A percentile compares a stretch with the other conserved stretches of the same genome.
These are phyloP conservation scores for Amanita subjunquillea DNA, from an alignment of 768 basidiomycete species.

Conservation along the genomic window DNA sequence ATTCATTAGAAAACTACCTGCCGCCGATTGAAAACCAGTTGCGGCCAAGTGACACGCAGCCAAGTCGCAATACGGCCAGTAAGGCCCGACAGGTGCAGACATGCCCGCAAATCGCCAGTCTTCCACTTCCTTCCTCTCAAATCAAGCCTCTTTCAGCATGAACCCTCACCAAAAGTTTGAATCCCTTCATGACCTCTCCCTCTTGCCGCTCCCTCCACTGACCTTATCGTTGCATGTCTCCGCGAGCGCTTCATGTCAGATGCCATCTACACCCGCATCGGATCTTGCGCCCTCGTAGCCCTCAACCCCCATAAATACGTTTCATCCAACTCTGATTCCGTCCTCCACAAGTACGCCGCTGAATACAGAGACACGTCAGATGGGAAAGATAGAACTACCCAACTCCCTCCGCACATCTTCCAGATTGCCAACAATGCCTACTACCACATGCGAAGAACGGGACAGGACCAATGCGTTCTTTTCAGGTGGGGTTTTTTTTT, in stretches of 20 bases:
- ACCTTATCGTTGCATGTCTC: slow-evolving; percentile 74
- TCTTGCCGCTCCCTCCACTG: slow-evolving; percentile 67
- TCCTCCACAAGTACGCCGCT: slow-evolving; percentile 77
- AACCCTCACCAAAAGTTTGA: slow-evolving; percentile 54
- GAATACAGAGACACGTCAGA: slow-evolving; percentile 72
- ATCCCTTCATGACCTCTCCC: slow-evolving; percentile 58
- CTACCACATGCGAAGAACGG: slow-evolving; percentile 91
- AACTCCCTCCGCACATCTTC: slow-evolving; percentile 80
- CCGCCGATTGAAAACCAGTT: too few relatives aligned
- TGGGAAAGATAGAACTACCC: slow-evolving; percentile 31
- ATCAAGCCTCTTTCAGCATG: background rate
- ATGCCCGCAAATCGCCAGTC: background rate
- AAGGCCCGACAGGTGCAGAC: background rate
- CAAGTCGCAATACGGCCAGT: background rate
- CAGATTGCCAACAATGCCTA: slow-evolving; percentile 86
- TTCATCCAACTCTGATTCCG: slow-evolving; percentile 69
- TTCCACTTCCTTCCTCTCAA: background rate
- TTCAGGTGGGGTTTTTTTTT: slow-evolving; percentile 49
- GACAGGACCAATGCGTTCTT: slow-evolving; percentile 85
- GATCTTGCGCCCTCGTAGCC: slow-evolving; percentile 66
- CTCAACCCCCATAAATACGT: slow-evolving; percentile 94
- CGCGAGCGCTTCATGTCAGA: slow-evolving; percentile 84
- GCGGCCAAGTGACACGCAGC: background rate
- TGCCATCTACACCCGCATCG: slow-evolving; percentile 67
- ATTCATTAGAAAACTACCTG: too few relatives aligned